A percentile compares a stretch with the other conserved stretches of the same genome.
Evolutionary conservation across 768 basidiomycete genomes (phyloP).

Genomic region (Suillus alpinus): DNA sequence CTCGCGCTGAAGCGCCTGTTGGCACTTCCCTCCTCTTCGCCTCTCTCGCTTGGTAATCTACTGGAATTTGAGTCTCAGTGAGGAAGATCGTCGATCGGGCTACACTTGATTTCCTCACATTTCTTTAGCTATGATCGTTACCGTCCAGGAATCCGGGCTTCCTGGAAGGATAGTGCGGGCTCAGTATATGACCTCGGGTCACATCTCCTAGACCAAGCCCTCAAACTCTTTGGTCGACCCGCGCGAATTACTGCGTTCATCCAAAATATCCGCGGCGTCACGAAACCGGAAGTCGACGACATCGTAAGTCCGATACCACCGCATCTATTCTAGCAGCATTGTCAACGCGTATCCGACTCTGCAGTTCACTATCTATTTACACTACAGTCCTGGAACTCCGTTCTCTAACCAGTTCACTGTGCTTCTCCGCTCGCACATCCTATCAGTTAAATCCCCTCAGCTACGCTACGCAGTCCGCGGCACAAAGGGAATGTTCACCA

Average conservation of each 20-base stretch:
- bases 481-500: slow-evolving; percentile 66
- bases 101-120: slow-evolving; percentile 1
- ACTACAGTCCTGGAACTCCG: slow-evolving; percentile 41
- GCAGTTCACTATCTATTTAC: slow-evolving; percentile 53
- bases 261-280: slow-evolving; percentile 67
- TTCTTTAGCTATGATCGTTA: slow-evolving; percentile 68
- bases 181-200: slow-evolving; percentile 76
- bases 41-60: slow-evolving; percentile 56
- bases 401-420: slow-evolving; percentile 58
- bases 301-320: slow-evolving; percentile 37
- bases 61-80: slow-evolving; percentile 77
- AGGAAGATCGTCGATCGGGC: slow-evolving; percentile 17
- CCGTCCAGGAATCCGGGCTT: slow-evolving; percentile 58
- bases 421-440: slow-evolving; percentile 64
- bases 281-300: slow-evolving; percentile 64
- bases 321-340: neutral
- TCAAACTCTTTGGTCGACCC: slow-evolving; percentile 76
- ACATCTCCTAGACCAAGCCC: slow-evolving; percentile 77
- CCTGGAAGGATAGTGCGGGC: slow-evolving; percentile 80
- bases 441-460: slow-evolving; percentile 66
- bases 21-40: slow-evolving; percentile 46
- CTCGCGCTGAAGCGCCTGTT: slow-evolving; percentile 62
- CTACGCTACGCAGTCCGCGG: slow-evolving; percentile 73
- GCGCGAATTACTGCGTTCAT: slow-evolving; percentile 63
- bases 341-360: neutral